A percentile compares a stretch with the other conserved stretches of the same genome.
phyloP scores from a whole-genome alignment of 2,329 filamentous ascomycete genomes.

The Hypomyces rosellus region DNA sequence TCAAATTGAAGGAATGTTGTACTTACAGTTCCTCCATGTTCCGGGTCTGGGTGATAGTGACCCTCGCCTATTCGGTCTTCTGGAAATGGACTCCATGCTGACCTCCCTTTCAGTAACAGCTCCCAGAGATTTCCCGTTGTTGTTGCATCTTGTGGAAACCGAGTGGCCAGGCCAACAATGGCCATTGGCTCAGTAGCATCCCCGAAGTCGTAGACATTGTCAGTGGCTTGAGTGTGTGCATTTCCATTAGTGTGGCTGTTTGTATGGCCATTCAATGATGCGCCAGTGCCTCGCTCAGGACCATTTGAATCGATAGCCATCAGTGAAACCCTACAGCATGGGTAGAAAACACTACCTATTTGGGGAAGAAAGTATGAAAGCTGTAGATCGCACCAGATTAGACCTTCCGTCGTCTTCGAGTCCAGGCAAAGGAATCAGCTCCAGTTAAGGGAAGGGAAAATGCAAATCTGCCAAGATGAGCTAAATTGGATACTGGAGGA shows the following conservation, averaged over 20 bases:
- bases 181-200: neutral
- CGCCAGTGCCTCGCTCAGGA: neutral
- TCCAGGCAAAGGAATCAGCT: too few relatives aligned
- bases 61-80: conserved; percentile 3
- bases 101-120: neutral
- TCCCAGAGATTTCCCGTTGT: neutral
- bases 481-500: too few relatives aligned
- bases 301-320: too few relatives aligned
- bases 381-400: too few relatives aligned
- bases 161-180: neutral
- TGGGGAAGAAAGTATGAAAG: too few relatives aligned
- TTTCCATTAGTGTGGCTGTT: neutral
- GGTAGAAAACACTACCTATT: too few relatives aligned
- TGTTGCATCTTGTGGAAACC: neutral
- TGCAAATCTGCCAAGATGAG: too few relatives aligned
- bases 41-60: conserved; percentile 4
- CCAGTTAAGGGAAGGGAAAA: too few relatives aligned
- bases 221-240: neutral
- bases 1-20: neutral
- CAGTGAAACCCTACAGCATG: too few relatives aligned
- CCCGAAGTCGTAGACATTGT: neutral
- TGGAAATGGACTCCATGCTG: conserved; percentile 1
- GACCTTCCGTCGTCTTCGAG: too few relatives aligned
- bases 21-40: conserved; percentile 4
- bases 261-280: neutral